Percentiles rank a stretch among this genome's conserved stretches.
phyloP scores from a whole-genome alignment of 345 rosid genomes.

The Syzygium grande region DNA sequence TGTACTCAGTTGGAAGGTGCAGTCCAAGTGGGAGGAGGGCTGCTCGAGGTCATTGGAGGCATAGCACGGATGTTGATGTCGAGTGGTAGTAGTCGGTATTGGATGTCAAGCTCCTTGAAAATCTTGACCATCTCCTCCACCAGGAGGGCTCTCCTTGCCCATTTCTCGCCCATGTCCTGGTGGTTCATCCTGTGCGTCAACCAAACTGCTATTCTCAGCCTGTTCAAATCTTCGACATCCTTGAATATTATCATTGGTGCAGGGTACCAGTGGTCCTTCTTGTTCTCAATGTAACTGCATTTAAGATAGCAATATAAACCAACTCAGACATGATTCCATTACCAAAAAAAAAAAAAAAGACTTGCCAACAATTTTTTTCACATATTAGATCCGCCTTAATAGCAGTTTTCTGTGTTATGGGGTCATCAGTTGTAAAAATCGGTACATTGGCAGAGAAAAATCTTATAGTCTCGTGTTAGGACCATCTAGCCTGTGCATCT shows the following conservation, averaged over 20 bases:
- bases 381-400: too few relatives aligned
- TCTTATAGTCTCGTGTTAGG: too few relatives aligned
- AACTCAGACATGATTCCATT: background rate
- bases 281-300: slow-evolving; percentile 53
- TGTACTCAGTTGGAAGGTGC: background rate
- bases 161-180: slow-evolving; percentile 77
- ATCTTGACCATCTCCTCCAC: slow-evolving; percentile 68
- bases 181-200: slow-evolving; percentile 61
- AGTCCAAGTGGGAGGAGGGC: slow-evolving; percentile 19
- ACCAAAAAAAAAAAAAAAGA: background rate
- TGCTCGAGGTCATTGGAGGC: slow-evolving; percentile 29
- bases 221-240: slow-evolving; percentile 55
- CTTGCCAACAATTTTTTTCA: background rate
- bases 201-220: slow-evolving; percentile 66
- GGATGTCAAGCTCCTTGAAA: slow-evolving; percentile 64
- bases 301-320: background rate
- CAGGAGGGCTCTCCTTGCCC: slow-evolving; percentile 42
- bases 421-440: too few relatives aligned
- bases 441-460: too few relatives aligned
- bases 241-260: slow-evolving; percentile 45
- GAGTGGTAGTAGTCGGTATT: slow-evolving; percentile 55
- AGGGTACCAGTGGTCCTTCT: slow-evolving; percentile 77
- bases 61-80: slow-evolving; percentile 44
- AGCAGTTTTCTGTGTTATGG: too few relatives aligned
- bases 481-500: too few relatives aligned